Percentiles rank a stretch among this genome's conserved stretches.
These are phyloP conservation scores for Rosa rugosa DNA, from an alignment of 306 rosid genomes.

Conservation along the genomic window DNA sequence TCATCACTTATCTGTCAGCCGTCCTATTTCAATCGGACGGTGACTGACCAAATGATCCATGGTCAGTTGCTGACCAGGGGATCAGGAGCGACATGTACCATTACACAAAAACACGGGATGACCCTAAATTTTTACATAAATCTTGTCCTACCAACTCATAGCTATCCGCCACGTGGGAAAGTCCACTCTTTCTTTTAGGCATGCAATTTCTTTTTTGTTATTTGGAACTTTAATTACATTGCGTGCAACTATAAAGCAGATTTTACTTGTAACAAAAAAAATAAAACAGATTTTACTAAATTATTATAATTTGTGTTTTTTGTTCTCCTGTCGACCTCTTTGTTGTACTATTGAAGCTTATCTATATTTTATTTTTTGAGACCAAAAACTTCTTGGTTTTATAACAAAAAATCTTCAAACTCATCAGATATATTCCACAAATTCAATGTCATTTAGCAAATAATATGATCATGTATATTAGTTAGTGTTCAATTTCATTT, in stretches of 20 bases:
- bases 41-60: no score
- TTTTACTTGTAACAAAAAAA: no score
- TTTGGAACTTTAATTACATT: background rate
- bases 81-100: background rate
- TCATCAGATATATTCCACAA: background rate
- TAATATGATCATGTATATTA: background rate
- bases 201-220: background rate
- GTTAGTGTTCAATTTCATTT: background rate
- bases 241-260: background rate
- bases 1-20: no score
- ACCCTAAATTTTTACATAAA: background rate
- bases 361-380: background rate
- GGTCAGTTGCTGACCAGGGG: no score
- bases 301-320: background rate
- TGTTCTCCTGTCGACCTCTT: no score
- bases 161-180: background rate
- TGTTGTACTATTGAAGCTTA: background rate
- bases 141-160: background rate
- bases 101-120: background rate
- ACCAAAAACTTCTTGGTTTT: background rate
- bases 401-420: background rate
- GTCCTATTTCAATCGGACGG: no score
- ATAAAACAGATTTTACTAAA: no score
- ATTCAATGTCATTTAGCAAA: background rate
- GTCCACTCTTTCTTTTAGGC: background rate